Conservation (phyloP, 2,329 filamentous ascomycete genomes). For the Fusarium sp. region DNA sequence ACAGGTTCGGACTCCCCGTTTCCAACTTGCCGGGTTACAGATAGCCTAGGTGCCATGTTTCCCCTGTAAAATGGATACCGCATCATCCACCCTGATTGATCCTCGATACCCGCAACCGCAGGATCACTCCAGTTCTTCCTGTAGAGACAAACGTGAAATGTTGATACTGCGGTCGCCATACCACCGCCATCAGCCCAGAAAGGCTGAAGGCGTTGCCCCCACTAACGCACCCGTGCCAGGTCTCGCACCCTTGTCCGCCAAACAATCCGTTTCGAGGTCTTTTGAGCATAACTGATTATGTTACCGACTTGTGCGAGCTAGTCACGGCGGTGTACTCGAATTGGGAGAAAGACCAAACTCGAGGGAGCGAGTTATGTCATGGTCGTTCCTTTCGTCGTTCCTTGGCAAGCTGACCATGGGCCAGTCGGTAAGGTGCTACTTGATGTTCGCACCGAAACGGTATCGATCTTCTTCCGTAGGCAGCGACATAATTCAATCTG, state of each 20-base stretch:
- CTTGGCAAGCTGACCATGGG: background rate
- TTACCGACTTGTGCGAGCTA: too few relatives aligned
- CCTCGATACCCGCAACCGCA: constrained; percentile 18
- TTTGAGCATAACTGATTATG: too few relatives aligned
- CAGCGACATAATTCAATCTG: constrained; percentile 38
- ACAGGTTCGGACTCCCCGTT: constrained; percentile 31
- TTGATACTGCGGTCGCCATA: too few relatives aligned
- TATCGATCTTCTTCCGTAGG: constrained; percentile 38
- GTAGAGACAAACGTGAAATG: too few relatives aligned
- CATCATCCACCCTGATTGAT: constrained; percentile 26
- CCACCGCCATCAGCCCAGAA: background rate
- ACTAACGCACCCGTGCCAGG: too few relatives aligned
- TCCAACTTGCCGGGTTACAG: constrained; percentile 24
- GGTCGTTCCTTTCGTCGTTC: constrained; percentile 1
- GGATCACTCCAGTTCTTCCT: background rate
- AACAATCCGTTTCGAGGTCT: too few relatives aligned
- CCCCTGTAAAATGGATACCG: constrained; percentile 20
- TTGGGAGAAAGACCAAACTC: too few relatives aligned
- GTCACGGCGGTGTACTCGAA: too few relatives aligned
- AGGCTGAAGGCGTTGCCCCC: background rate
- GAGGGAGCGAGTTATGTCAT: constrained; percentile 1
- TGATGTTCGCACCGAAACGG: constrained; percentile 31
- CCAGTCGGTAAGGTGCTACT: background rate
- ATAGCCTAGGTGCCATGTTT: constrained; percentile 5
- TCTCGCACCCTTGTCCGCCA: too few relatives aligned